Evolutionary conservation across 371 early-diverging fungal species (phyloP).

Genomic region (Zancudomyces culisetae): DNA sequence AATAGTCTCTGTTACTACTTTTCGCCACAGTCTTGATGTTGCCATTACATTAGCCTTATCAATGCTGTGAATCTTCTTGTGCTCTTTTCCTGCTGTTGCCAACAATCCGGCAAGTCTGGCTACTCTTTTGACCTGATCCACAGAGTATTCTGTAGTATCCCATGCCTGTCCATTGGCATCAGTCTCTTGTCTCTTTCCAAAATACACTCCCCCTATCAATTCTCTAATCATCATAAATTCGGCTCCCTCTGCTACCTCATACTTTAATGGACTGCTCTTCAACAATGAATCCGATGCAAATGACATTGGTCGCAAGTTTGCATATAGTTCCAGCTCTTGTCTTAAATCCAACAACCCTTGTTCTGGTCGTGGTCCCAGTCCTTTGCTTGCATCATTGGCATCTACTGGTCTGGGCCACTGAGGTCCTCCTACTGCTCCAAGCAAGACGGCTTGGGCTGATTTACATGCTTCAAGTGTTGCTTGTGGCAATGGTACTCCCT

Average conservation of each 20-base stretch:
- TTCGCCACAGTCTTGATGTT: constrained; percentile 89
- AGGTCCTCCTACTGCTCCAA: constrained; percentile 95
- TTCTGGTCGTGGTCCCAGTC: constrained; percentile 76
- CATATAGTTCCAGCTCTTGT: constrained; percentile 76
- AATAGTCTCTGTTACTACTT: constrained; percentile 70
- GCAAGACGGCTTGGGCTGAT: constrained; percentile 67
- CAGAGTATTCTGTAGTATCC: constrained; percentile 83
- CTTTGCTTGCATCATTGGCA: constrained; percentile 26
- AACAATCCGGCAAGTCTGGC: constrained; percentile 78
- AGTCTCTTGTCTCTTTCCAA: constrained; percentile 79
- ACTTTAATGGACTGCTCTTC: constrained; percentile 70
- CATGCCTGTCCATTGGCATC: constrained; percentile 61
- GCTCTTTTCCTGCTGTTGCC: constrained; percentile 53
- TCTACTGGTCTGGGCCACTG: constrained; percentile 57
- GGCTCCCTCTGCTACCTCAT: constrained; percentile 68
- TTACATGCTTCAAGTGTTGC: constrained; percentile 57
- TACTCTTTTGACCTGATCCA: constrained; percentile 74
- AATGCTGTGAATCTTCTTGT: constrained; percentile 72
- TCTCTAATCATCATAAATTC: constrained; percentile 86
- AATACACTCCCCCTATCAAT: constrained; percentile 92
- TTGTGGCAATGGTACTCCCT: constrained; percentile 50
- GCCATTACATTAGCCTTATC: constrained; percentile 97
- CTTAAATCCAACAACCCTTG: constrained; percentile 81
- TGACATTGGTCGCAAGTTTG: constrained; percentile 84
- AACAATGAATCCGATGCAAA: constrained; percentile 76